These are phyloP conservation scores for Pelargonium nanum DNA, from an alignment of 345 rosid genomes.

Conservation along the genomic window DNA sequence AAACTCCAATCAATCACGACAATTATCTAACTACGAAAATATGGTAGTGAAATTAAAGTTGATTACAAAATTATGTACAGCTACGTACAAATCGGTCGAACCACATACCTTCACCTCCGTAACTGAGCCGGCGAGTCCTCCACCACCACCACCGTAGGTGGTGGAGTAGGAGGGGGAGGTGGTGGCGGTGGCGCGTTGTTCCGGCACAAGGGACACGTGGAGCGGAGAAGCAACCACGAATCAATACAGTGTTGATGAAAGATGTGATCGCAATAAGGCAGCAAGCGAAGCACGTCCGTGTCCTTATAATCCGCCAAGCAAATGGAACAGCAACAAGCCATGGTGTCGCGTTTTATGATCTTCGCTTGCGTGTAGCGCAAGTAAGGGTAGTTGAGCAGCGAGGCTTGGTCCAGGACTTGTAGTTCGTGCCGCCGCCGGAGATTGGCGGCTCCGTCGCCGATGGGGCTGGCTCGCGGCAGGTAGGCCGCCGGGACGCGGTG, in stretches of 20 bases:
- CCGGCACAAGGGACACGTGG: constrained; percentile 32
- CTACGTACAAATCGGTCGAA: too few species aligned
- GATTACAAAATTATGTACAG: too few species aligned
- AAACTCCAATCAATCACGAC: too few species aligned
- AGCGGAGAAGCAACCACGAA: constrained; percentile 25
- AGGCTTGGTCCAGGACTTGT: neutral
- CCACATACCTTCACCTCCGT: too few species aligned
- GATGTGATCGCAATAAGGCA: constrained; percentile 27
- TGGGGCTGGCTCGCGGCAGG: neutral
- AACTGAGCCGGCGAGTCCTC: constrained; percentile 14
- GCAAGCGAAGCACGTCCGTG: constrained; percentile 20
- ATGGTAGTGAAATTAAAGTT: too few species aligned
- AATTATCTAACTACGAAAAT: too few species aligned
- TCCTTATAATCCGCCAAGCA: constrained; percentile 26
- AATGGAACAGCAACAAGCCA: constrained; percentile 22
- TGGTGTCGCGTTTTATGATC: constrained; percentile 2
- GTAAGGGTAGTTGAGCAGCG: neutral
- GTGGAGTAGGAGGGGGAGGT: constrained; percentile 16
- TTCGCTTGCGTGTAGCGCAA: neutral
- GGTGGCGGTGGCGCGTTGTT: constrained; percentile 1
- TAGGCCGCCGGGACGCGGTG: neutral
- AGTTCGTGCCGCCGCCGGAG: too few species aligned
- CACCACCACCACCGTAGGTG: constrained; percentile 14
- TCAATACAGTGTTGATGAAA: constrained; percentile 26
- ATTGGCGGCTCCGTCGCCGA: neutral